A percentile compares a stretch with the other conserved stretches of the same genome.
These are phyloP conservation scores for Aspergillus heteromorphus DNA, from an alignment of 495 filamentous ascomycete species.

Conservation along the genomic window DNA sequence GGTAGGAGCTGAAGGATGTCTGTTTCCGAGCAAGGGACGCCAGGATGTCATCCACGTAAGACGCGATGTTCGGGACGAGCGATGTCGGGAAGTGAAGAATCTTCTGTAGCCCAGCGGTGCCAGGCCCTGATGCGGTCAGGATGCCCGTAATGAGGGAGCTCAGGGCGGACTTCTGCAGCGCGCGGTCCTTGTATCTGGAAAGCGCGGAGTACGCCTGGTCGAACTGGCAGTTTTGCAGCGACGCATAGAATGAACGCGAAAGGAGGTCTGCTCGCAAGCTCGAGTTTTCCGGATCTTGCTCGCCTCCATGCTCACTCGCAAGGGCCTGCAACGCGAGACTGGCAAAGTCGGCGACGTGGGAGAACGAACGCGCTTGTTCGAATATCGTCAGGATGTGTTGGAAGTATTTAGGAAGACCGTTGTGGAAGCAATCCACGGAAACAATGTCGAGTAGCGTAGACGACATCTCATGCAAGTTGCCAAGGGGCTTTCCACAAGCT, in stretches of 20 bases:
- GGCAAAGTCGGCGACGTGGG: constrained; percentile 80
- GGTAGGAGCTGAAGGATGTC: constrained; percentile 28
- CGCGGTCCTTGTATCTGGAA: constrained; percentile 59
- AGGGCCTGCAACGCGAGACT: constrained; percentile 67
- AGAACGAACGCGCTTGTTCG: constrained; percentile 67
- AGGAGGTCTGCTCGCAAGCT: constrained; percentile 60
- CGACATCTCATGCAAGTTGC: constrained; percentile 45
- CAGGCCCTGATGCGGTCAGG: constrained; percentile 58
- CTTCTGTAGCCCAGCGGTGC: constrained; percentile 43
- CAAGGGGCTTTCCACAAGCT: constrained; percentile 41
- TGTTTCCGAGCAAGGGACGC: constrained; percentile 44
- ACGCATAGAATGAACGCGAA: constrained; percentile 74
- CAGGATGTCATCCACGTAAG: constrained; percentile 72
- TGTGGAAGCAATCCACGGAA: constrained; percentile 65
- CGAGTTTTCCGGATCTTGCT: constrained; percentile 35
- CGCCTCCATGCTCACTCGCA: constrained; percentile 34
- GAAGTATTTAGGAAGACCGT: constrained; percentile 78
- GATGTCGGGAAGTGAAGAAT: constrained; percentile 63
- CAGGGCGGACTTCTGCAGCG: constrained; percentile 57
- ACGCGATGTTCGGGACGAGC: constrained; percentile 64
- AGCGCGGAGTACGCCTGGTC: constrained; percentile 78
- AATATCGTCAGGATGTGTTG: constrained; percentile 79
- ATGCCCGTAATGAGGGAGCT: constrained; percentile 68
- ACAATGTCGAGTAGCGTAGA: constrained; percentile 64
- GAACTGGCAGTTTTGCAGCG: constrained; percentile 69